Base-by-base conservation (phyloP, 1,284 basidiomycete genomes). In the Pholiota adiposa region DNA sequence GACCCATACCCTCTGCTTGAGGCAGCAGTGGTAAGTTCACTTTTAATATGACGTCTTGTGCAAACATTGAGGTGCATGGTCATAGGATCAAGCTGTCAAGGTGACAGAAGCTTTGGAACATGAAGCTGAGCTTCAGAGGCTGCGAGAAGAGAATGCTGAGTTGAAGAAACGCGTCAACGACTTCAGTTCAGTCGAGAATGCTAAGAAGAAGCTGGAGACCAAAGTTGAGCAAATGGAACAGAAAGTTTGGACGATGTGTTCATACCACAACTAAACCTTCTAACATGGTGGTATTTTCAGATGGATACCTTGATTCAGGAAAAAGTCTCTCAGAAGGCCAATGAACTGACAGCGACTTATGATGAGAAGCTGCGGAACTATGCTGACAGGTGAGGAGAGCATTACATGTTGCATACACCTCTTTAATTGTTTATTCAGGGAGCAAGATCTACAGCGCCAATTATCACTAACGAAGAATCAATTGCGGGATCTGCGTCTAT, bases 1-100 rank as follows among this genome's bases (percentile, higher is more conserved):
- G 97, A 99, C 75, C 97, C 97, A 16, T 97, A 96, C 71, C 97
- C 97, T 4, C 81, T 98, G 4, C 86, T 99, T 14, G 96, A 99
- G 70, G 92, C 89, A 33, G 94, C 96, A 4, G 90, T 98, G 23
- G 93, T 93, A 70, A 56, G 90, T 77, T 16, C 4, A 25, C 25
- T 21, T n/a, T 40, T 29, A 4, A 14, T 46, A 33, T 46, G n/a
- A 18, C 7, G 16, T 46, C 41, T 14, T 11, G 12, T 12, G 23
- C 11, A 16, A 43, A 36, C 40, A 51, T 29, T 41, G 18, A 48
- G 53, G 33, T 56, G 16, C 18, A 23, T 43, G 5, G 61, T 33
- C 54, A 21, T 68, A 93, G 90, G 92, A 97, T 70, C 94, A 97
- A 79, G 89, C 94, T 7, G 90, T 96, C 56, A 92, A 93, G 69